Evolutionary conservation across 2,329 filamentous ascomycete species (phyloP), one percentile per base, ranked within the genome.

Genomic region (Verticillium dahliae): DNA sequence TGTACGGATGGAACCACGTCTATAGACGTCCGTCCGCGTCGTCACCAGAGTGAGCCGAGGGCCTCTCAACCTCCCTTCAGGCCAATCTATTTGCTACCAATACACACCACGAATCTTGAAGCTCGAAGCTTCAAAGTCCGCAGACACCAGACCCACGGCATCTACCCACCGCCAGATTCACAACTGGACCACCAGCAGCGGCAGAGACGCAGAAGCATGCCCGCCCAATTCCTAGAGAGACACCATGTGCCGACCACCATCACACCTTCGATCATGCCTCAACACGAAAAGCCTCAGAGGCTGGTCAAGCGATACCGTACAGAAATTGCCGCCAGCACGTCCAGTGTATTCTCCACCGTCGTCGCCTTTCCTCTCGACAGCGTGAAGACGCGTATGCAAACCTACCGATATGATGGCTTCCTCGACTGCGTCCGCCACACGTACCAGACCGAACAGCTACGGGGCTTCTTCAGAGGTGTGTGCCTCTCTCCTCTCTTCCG

Each of bases 381-480:
- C 69, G 89, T 94, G 73, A 96, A 96, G 80, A 93, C 90, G 61
- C 90, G 91, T 70, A 91, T 95, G 86, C 91, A 96, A 79, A 90
- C 90, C 67, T 94, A 95, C 76, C 86, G 89, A 65, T 93, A 90
- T 76, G 81, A 84, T 67, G 90, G 84, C 67, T 91, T 90, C 74
- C 75, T 84, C 71, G 88, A 91, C 73, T 93, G 90, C 72, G 85
- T 92, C 59, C 82, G 81, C 64, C 84, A 90, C 67, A 94, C 91
- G 10, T 95, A 95, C 75, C 82, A 80, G 63, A 86, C 81, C 6
- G 91, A 95, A 76, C 88, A 89, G 38, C 74, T 88, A 45, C 79
- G 82, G 57, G 90, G 91, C 33, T 96, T 96, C 80, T 95, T 94
- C 76, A 83, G 91, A 74, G 91, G 90, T 90, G 79, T 66, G 78